These are phyloP conservation scores for Lobulomyces angularis DNA, from an alignment of 192 early-diverging fungal species.

Conservation along the genomic window DNA sequence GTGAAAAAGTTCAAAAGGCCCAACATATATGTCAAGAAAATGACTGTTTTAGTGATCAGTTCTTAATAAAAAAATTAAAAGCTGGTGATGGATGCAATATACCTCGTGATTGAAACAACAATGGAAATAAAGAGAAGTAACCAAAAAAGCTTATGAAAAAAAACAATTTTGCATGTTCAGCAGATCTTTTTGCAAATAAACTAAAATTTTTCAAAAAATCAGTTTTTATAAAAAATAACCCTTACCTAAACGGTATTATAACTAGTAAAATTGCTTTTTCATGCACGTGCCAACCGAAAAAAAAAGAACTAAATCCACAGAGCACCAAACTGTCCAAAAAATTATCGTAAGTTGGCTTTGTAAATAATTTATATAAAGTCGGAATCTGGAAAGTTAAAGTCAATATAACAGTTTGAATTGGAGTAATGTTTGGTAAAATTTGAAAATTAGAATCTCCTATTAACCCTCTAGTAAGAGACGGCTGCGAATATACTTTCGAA, in stretches of 20 bases:
- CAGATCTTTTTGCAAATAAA: constrained; percentile 30
- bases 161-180: constrained; percentile 38
- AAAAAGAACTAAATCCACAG: constrained; percentile 73
- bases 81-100: constrained; percentile 9
- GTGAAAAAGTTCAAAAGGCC: constrained; percentile 8
- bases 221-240: background rate
- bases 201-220: constrained; percentile 16
- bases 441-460: constrained; percentile 81
- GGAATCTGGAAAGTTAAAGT: constrained; percentile 60
- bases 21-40: constrained; percentile 26
- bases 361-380: constrained; percentile 46
- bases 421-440: constrained; percentile 59
- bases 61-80: constrained; percentile 15
- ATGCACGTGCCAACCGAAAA: constrained; percentile 98
- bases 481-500: background rate
- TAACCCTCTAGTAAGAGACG: constrained; percentile 71
- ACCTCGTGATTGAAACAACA: constrained; percentile 57
- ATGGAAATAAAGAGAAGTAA: constrained; percentile 53
- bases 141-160: constrained; percentile 50
- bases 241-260: constrained; percentile 51
- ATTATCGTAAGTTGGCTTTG: constrained; percentile 30
- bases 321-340: constrained; percentile 66
- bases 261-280: constrained; percentile 89
- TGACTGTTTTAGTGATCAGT: constrained; percentile 28
- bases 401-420: constrained; percentile 56